Conservation (phyloP, 345 rosid species). For the Rhizophora mangle region DNA sequence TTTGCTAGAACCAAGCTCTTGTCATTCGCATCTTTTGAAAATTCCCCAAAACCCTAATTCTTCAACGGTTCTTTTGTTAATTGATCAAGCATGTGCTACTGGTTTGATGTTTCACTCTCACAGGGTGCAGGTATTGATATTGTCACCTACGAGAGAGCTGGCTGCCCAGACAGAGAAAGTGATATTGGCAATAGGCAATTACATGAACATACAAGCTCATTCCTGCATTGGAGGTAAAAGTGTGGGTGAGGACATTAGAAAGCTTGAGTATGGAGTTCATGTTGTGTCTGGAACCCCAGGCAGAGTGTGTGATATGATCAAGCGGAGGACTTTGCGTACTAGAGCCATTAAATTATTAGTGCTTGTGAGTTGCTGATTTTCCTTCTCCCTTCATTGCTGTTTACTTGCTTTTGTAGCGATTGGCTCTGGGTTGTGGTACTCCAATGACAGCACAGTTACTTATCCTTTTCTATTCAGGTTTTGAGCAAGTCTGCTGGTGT, state of each 20-base stretch:
- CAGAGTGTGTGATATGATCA: constrained; percentile 97
- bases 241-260: constrained; percentile 93
- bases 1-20: too few relatives aligned
- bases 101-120: background rate
- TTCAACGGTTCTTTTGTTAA: too few relatives aligned
- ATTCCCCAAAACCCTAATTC: too few relatives aligned
- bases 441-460: background rate
- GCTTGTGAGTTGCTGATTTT: constrained; percentile 26
- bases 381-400: background rate
- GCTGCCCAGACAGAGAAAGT: constrained; percentile 90
- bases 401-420: background rate
- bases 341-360: constrained; percentile 51
- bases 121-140: constrained; percentile 92
- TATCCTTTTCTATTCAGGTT: background rate
- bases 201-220: constrained; percentile 77
- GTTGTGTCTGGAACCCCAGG: constrained; percentile 99
- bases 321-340: constrained; percentile 91
- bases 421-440: background rate
- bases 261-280: constrained; percentile 59
- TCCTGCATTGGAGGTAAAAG: constrained; percentile 94
- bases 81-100: too few relatives aligned
- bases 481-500: background rate
- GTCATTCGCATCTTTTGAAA: too few relatives aligned
- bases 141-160: constrained; percentile 93
- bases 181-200: constrained; percentile 68